These are phyloP conservation scores for Iris macrosiphon DNA, from an alignment of 106 monocot species.

Conservation along the genomic window DNA sequence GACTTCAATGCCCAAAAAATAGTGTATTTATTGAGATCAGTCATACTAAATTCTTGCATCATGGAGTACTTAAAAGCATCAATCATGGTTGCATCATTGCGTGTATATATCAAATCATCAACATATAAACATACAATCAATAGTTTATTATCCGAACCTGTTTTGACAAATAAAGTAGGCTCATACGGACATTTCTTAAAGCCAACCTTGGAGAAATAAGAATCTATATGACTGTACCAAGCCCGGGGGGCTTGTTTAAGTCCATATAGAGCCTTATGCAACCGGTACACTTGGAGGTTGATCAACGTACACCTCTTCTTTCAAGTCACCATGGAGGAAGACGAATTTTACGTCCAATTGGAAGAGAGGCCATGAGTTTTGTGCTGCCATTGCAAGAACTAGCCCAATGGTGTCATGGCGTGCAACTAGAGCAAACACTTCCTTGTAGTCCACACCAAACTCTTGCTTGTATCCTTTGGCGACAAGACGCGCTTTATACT, in stretches of 20 bases:
- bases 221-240: conserved; percentile 2
- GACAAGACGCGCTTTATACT: background rate
- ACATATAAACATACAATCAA: conserved; percentile 1
- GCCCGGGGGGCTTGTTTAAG: conserved; percentile 6
- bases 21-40: background rate
- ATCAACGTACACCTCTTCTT: conserved; percentile 10
- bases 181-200: conserved; percentile 10
- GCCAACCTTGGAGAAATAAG: background rate
- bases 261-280: background rate
- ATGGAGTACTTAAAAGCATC: conserved; percentile 1
- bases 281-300: conserved; percentile 4
- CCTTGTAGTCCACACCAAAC: background rate
- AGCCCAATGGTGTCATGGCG: conserved; percentile 8
- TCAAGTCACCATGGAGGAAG: conserved; percentile 10
- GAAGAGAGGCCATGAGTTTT: conserved; percentile 4
- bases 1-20: background rate
- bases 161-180: conserved; percentile 6
- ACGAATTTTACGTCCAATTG: conserved; percentile 18
- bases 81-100: conserved; percentile 1
- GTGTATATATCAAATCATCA: conserved; percentile 2
- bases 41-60: background rate
- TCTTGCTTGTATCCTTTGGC: conserved; percentile 2
- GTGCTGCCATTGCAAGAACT: conserved; percentile 15
- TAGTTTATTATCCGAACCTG: background rate
- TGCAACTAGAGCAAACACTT: background rate